phyloP scores from a whole-genome alignment of 192 early-diverging fungal species.

The Thoreauomyces humboldtii region DNA sequence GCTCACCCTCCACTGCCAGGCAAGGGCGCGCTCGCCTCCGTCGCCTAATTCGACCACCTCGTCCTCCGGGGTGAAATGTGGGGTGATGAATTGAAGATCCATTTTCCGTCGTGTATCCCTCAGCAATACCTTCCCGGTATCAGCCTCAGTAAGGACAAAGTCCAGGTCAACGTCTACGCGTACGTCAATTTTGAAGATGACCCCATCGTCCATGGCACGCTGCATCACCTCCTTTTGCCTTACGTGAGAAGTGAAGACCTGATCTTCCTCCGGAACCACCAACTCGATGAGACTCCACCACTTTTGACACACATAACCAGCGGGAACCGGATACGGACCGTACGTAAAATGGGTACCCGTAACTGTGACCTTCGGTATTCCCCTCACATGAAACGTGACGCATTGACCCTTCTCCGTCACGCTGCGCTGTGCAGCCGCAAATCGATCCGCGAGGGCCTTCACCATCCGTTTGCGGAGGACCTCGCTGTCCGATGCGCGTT shows the following conservation, averaged over 20 bases:
- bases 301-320: slow-evolving; percentile 39
- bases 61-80: slow-evolving; percentile 53
- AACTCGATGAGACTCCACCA: slow-evolving; percentile 41
- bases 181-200: slow-evolving; percentile 31
- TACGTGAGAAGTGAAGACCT: slow-evolving; percentile 27
- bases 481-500: slow-evolving; percentile 3
- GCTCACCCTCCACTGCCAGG: slow-evolving; percentile 38
- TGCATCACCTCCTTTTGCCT: slow-evolving; percentile 40
- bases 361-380: slow-evolving; percentile 16
- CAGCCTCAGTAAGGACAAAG: slow-evolving; percentile 26
- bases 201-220: slow-evolving; percentile 39
- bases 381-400: slow-evolving; percentile 9
- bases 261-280: slow-evolving; percentile 33
- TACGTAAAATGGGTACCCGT: slow-evolving; percentile 41
- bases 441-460: slow-evolving; percentile 21
- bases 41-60: slow-evolving; percentile 35
- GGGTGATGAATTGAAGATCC: slow-evolving; percentile 44
- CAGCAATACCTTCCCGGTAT: slow-evolving; percentile 34
- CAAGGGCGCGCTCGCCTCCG: slow-evolving; percentile 25
- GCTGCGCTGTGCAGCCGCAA: slow-evolving; percentile 13
- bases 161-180: slow-evolving; percentile 33
- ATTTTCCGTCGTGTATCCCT: slow-evolving; percentile 35
- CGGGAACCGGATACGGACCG: slow-evolving; percentile 44
- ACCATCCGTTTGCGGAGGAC: slow-evolving; percentile 24
- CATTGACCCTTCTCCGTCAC: slow-evolving; percentile 8